Conservation (phyloP, 257 asterid species). For the Plantago ovata region DNA sequence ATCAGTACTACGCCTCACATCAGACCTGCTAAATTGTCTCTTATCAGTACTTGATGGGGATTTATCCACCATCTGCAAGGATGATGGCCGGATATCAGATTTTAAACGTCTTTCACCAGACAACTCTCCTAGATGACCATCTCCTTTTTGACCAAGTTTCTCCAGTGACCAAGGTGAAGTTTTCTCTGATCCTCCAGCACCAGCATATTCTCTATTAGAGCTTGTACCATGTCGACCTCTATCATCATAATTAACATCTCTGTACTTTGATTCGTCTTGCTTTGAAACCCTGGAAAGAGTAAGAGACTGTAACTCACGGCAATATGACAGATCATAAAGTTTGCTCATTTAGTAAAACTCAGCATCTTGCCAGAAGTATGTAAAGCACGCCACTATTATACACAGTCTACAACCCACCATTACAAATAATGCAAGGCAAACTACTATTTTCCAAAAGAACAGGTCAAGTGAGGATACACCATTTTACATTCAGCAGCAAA, state of each 20-base stretch:
- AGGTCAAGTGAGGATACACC: too few relatives aligned
- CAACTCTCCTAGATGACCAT: slow-evolving; percentile 49
- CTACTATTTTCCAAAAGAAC: too few relatives aligned
- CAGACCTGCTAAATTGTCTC: slow-evolving; percentile 57
- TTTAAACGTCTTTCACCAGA: slow-evolving; percentile 71
- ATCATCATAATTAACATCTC: slow-evolving; percentile 77
- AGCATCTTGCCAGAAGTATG: too few relatives aligned
- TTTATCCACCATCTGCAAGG: slow-evolving; percentile 56
- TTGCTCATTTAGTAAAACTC: background rate
- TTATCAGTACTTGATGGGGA: slow-evolving; percentile 67
- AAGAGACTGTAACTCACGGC: slow-evolving; percentile 11
- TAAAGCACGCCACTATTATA: too few relatives aligned
- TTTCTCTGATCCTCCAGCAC: slow-evolving; percentile 52
- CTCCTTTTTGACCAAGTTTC: slow-evolving; percentile 62
- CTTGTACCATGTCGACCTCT: slow-evolving; percentile 47
- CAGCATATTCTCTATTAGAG: slow-evolving; percentile 52
- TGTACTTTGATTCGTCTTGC: slow-evolving; percentile 79
- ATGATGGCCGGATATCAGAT: slow-evolving; percentile 61
- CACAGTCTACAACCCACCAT: too few relatives aligned
- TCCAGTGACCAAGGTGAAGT: slow-evolving; percentile 55
- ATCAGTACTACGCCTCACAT: slow-evolving; percentile 59
- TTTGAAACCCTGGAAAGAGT: slow-evolving; percentile 50
- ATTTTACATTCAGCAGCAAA: too few relatives aligned
- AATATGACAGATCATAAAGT: slow-evolving; percentile 5
- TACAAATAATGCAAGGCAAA: too few relatives aligned